phyloP scores from a whole-genome alignment of 2,329 filamentous ascomycete genomes.

The Colletotrichum euphorbiae region DNA sequence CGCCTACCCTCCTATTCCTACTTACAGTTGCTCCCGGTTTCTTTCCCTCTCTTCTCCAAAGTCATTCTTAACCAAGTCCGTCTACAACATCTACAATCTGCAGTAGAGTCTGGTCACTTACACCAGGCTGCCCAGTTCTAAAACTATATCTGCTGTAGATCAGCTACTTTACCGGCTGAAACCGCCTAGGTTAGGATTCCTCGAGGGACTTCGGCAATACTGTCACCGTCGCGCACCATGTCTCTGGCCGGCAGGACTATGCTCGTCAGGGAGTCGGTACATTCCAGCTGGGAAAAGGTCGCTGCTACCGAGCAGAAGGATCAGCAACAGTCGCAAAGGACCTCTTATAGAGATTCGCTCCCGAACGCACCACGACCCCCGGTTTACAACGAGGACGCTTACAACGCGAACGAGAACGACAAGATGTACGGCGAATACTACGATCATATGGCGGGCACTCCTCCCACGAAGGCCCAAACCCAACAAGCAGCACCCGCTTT shows the following conservation, averaged over 20 bases:
- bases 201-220: conserved; percentile 31
- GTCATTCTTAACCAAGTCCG: not conserved
- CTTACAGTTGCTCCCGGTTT: too few relatives aligned
- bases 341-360: conserved; percentile 41
- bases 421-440: conserved; percentile 42
- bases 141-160: conserved; percentile 29
- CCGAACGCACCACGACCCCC: conserved; percentile 38
- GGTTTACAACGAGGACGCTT: conserved; percentile 35
- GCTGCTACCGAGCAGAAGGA: conserved; percentile 22
- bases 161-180: conserved; percentile 34
- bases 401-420: conserved; percentile 40
- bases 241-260: conserved; percentile 40
- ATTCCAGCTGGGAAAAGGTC: conserved; percentile 32
- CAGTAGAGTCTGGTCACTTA: conserved; percentile 33
- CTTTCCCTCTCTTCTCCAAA: not conserved
- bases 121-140: conserved; percentile 12
- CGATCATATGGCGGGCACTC: conserved; percentile 39
- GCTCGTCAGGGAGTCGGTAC: conserved; percentile 38
- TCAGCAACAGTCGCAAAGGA: conserved; percentile 29
- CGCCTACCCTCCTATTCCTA: conserved; percentile 27
- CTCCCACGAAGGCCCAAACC: conserved; percentile 40
- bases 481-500: conserved; percentile 55
- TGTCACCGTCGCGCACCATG: conserved; percentile 37
- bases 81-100: conserved; percentile 4
- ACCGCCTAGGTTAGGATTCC: conserved; percentile 35